Base-by-base conservation (phyloP, 1,284 basidiomycete species). In the Pholiota adiposa region DNA sequence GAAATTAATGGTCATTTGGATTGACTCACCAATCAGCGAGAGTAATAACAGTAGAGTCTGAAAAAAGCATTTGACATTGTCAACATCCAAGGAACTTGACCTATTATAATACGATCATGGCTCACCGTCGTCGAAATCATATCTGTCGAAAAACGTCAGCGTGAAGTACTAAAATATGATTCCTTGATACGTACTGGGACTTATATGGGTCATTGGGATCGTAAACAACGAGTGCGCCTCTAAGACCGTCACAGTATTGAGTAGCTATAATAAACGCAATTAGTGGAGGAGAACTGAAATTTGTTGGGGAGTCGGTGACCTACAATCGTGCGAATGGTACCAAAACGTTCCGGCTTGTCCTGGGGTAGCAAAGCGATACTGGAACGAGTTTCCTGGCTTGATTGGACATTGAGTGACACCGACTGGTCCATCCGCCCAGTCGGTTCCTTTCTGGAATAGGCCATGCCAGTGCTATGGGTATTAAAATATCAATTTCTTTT, bases 351-450 rank as follows among this genome's bases (percentile, higher is more conserved):
- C 80, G 3, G 77, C 71, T 67, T 81, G 79, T 49, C 68, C 65
- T 7, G 59, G 60, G 4, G 68, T 68, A 16, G 54, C 56, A 63
- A 75, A 77, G 29, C 72, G 61, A 61, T 83, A 75, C n/a, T 77
- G 70, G 70, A 82, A 83, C 1, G 73, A 73, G 34, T 74, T 44
- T 4, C 73, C 74, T 1, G 80, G 72, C 0, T 76, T 70, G 54
- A 84, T 84, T 0, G 80, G 80, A 65, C 83, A 84, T 67, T 83
- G 80, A 31, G 75, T 77, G n/a, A 71, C 64, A 19, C 66, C 67
- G n/a, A 65, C 67, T 6, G 68, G 67, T 46, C 75, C 76, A 59
- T 77, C 75, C 0, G 67, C 73, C 64, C 70, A 75, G 50, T 67
- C 73, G 0, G 66, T 74, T 38, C 65, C 60, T 23, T 62, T 52